These are phyloP conservation scores for Pichia insulana DNA, from an alignment of 805 yeast genomes.

Conservation along the genomic window DNA sequence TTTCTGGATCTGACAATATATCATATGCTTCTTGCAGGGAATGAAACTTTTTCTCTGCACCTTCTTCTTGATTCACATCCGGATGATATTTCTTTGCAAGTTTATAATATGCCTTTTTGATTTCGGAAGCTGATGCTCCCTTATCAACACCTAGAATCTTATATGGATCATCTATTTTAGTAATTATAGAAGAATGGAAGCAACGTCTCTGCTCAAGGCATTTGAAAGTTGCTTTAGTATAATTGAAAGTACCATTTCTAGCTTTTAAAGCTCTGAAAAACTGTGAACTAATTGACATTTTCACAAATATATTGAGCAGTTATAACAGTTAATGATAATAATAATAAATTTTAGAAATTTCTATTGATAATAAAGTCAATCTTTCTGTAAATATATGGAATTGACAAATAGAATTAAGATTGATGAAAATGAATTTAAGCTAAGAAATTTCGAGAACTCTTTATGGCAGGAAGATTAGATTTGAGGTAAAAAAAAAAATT, in stretches of 20 bases:
- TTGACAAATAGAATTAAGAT: too few species aligned
- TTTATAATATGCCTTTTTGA: conserved; percentile 89
- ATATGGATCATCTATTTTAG: conserved; percentile 63
- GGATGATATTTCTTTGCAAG: conserved; percentile 94
- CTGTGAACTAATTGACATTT: background rate
- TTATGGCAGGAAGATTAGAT: too few species aligned
- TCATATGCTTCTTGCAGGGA: conserved; percentile 93
- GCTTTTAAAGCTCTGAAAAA: background rate
- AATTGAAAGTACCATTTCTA: background rate
- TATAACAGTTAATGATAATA: background rate
- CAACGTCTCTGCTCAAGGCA: background rate
- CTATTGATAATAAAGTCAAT: background rate
- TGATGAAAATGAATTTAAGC: background rate
- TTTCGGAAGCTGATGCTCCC: conserved; percentile 67
- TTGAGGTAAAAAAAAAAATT: conserved; percentile 8
- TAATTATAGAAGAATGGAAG: conserved; percentile 36
- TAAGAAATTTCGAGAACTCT: background rate
- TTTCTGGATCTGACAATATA: conserved; percentile 73
- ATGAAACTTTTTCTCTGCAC: conserved; percentile 83
- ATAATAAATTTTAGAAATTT: background rate
- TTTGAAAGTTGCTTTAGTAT: background rate
- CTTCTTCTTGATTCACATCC: conserved; percentile 87
- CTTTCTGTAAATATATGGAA: too few species aligned
- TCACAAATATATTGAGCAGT: background rate
- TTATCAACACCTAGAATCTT: conserved; percentile 68